Percentiles rank a stretch among this genome's conserved stretches.
Conservation (phyloP, 176 grass and related monocot species). For the maize (Zea mays) region DNA sequence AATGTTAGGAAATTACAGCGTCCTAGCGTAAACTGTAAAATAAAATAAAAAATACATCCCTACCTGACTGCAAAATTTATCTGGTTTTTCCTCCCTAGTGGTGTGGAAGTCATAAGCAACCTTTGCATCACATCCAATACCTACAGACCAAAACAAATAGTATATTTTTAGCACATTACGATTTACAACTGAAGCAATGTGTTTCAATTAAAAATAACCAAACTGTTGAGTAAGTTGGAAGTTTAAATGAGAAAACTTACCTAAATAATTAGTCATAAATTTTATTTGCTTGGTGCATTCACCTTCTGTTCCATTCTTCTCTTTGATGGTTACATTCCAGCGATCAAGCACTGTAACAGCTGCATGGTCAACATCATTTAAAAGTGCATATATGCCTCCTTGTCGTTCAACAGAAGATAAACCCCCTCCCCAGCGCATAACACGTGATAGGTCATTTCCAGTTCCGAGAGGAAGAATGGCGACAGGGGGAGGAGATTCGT, state of each 20-base stretch:
- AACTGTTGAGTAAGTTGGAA: conserved; percentile 16
- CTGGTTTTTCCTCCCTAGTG: conserved; percentile 75
- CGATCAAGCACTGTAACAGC: conserved; percentile 85
- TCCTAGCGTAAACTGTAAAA: background rate
- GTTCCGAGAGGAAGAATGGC: conserved; percentile 91
- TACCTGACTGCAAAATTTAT: conserved; percentile 92
- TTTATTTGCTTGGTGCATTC: conserved; percentile 63
- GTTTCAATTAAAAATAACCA: background rate
- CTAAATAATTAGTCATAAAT: conserved; percentile 97
- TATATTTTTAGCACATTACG: background rate
- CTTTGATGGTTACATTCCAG: conserved; percentile 78
- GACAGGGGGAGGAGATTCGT: conserved; percentile 91
- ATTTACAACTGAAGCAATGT: conserved; percentile 6
- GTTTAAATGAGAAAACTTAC: conserved; percentile 36
- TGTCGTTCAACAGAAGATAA: conserved; percentile 77
- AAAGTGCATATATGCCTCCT: conserved; percentile 68
- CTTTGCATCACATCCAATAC: conserved; percentile 97
- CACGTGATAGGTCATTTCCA: conserved; percentile 81
- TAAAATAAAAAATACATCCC: background rate
- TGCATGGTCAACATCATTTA: conserved; percentile 73
- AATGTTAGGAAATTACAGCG: background rate
- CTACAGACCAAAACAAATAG: conserved; percentile 41
- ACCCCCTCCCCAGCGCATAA: conserved; percentile 84
- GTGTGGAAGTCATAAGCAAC: conserved; percentile 93
- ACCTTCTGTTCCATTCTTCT: conserved; percentile 45